These are phyloP conservation scores for Chaetoceros muelleri DNA, from an alignment of 108 stramenopile genomes.

Conservation along the genomic window DNA sequence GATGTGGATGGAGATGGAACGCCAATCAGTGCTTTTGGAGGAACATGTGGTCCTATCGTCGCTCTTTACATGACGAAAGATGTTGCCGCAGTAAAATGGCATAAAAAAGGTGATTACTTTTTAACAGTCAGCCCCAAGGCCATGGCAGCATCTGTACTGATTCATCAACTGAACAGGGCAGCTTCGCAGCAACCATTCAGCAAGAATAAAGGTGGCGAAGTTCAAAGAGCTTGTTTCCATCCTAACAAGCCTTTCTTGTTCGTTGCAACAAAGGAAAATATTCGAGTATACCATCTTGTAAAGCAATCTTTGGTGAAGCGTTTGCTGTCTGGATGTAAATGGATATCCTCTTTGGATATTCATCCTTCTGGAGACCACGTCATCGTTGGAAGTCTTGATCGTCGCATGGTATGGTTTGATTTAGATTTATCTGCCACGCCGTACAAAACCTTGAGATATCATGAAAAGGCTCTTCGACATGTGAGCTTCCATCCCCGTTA, in stretches of 20 bases:
- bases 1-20: not conserved
- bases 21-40: conserved; percentile 41
- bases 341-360: conserved; percentile 94
- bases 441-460: conserved; percentile 94
- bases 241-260: conserved; percentile 95
- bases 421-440: conserved; percentile 88
- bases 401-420: conserved; percentile 97
- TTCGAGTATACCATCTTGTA: conserved; percentile 93
- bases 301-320: conserved; percentile 89
- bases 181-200: conserved; percentile 92
- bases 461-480: conserved; percentile 82
- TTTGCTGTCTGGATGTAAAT: conserved; percentile 86
- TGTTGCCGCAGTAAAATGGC: conserved; percentile 79
- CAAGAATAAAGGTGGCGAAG: conserved; percentile 77
- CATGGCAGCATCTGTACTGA: conserved; percentile 74
- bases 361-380: conserved; percentile 95
- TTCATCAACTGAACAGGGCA: conserved; percentile 92
- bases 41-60: conserved; percentile 42
- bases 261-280: conserved; percentile 89
- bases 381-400: conserved; percentile 90
- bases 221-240: conserved; percentile 91
- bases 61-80: conserved; percentile 50
- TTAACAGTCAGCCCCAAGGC: conserved; percentile 81
- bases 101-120: conserved; percentile 96
- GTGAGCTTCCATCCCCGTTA: conserved; percentile 75